A percentile compares a stretch with the other conserved stretches of the same genome.
phyloP scores from a whole-genome alignment of 164 flowering plant species.

The Aristolochia fimbriata region DNA sequence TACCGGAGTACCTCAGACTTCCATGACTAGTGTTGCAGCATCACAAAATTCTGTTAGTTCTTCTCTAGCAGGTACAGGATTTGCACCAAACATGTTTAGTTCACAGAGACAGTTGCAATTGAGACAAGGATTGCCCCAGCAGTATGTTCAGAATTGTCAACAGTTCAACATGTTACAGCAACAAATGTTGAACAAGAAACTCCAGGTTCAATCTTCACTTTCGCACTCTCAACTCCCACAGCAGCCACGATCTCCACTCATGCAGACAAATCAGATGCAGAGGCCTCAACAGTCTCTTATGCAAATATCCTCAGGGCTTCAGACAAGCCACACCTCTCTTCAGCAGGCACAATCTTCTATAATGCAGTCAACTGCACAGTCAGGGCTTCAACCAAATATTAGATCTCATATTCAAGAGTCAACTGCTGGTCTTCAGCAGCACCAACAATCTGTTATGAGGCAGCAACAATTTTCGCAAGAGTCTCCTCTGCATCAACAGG shows the following conservation, averaged over 20 bases:
- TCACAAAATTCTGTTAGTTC: constrained; percentile 39
- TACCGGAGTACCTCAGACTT: constrained; percentile 37
- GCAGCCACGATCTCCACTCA: constrained; percentile 46
- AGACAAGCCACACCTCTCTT: constrained; percentile 18
- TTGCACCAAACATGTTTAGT: constrained; percentile 44
- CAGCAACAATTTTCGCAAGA: constrained; percentile 39
- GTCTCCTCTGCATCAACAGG: constrained; percentile 30
- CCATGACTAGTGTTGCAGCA: constrained; percentile 38
- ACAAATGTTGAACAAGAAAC: constrained; percentile 33
- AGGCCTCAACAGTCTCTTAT: constrained; percentile 50
- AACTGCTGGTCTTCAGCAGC: constrained; percentile 52
- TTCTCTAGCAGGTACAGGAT: constrained; percentile 51
- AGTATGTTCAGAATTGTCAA: constrained; percentile 14
- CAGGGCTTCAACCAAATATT: constrained; percentile 57
- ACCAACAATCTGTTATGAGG: constrained; percentile 54
- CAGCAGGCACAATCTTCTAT: constrained; percentile 43
- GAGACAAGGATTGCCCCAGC: constrained; percentile 32
- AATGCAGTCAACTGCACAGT: constrained; percentile 37
- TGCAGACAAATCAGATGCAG: constrained; percentile 59
- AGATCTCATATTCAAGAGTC: constrained; percentile 50
- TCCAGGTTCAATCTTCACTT: constrained; percentile 42
- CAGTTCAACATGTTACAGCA: constrained; percentile 28
- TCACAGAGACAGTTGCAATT: constrained; percentile 53
- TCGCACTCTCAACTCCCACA: constrained; percentile 62
- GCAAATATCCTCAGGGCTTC: constrained; percentile 37